Evolutionary conservation across 768 basidiomycete species (phyloP), one percentile per base, ranked within the genome.

Genomic region (Chalciporus chontae): DNA sequence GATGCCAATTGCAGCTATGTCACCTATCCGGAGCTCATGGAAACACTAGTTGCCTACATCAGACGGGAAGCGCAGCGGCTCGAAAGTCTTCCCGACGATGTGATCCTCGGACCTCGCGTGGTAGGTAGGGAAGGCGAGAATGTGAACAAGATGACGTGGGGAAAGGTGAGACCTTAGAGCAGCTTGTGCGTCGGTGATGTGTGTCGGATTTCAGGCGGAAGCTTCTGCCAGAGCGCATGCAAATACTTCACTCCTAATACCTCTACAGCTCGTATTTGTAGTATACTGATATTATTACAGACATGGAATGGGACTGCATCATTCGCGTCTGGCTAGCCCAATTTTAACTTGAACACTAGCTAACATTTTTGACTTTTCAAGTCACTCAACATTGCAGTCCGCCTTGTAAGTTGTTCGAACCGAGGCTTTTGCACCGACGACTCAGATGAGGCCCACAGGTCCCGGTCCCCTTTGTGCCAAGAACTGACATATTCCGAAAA

Each of bases 1-100:
- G 23, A 43, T 27, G 6, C 13, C 8, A 2, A 70, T n/a, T 77
- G 79, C 63, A 78, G 80, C 58, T 88, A 90, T 56, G 74, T 94
- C 11, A 70, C 75, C 45, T 88, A 90, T 59, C 86, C 90, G 2
- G 77, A 84, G 61, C 74, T 85, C 9, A 84, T 96, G 79, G 77
- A 84, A 19, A 74, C 76, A 21, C 65, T 93, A 14, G 84, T 88
- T 10, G 64, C 62, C 32, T 94, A 90, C 58, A 66, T 90, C 15
- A 73, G 93, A 41, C 72, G 80, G 46, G 94, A 95, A 71, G 70
- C 88, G 29, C 71, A 72, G 15, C 67, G 92, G 45, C 71, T 96
- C 27, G 86, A 94, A 50, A 51, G 48, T 19, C 53, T 85, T 21
- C 59, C 71, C 2, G 81, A 84, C 52, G 69, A 69, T 36, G 57